Evolutionary conservation across 1,284 basidiomycete genomes (phyloP), one percentile per base, ranked within the genome.

Genomic region (Phylloboletellus chloephorus): DNA sequence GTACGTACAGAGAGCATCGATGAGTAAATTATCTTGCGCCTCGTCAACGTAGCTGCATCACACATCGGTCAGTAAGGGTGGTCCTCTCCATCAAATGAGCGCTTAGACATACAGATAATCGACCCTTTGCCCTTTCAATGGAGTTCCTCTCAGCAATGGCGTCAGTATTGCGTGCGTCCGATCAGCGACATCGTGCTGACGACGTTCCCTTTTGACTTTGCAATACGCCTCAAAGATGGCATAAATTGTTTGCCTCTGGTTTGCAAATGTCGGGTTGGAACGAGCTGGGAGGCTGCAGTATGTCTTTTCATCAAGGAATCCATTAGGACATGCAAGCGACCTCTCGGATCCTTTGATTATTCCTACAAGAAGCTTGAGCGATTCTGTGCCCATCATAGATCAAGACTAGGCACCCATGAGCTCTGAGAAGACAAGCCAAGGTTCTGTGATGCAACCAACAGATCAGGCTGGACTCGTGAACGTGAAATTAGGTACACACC

Each of bases 1-100:
- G 16, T 22, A 2, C 72, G 20, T 52, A 84, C 83, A 55, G 5
- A 76, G 64, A 0, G 75, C 68, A 53, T 88, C 85, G 20, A 85
- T 74, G 8, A 86, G 60, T 0, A 85, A 60, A 45, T 82, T 82
- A 48, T 87, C 84, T 52, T 87, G 83, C 0, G 72, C 78, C 58
- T 88, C 83, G 41, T 87, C 84, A 1, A 86, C 68, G 54, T 82
- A 86, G 12, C 82, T 82, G 4, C 6, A 37, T 33, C 25, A 15
- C n/a, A 26, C 5, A 17, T 4, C 22, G 4, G 32, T 51, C 23
- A 52, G 40, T n/a, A 15, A 39, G 23, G 19, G 23, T 2, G 5
- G 4, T 21, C 4, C 1, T 32, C 15, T 2, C n/a, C 12, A 1
- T 26, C 7, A 8, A 22, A 21, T 15, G 2, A 12, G 26, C 12